Conservation (phyloP, 331 rosid genomes). For the Quercus phellos region DNA sequence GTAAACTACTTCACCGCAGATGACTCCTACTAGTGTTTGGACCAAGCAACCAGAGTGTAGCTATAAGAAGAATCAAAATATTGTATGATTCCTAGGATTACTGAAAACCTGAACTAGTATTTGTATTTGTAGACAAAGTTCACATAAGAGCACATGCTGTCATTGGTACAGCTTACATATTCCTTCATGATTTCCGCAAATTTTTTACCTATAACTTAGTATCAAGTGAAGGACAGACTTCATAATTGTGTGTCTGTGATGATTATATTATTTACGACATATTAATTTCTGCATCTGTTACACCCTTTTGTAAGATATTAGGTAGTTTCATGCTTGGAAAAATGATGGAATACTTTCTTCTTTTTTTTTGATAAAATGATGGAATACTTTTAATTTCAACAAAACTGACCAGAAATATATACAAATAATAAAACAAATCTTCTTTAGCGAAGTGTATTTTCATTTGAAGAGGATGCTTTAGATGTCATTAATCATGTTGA, state of each 20-base stretch:
- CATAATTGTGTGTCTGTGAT: too few relatives aligned
- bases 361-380: not conserved
- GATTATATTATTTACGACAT: too few relatives aligned
- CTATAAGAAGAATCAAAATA: too few relatives aligned
- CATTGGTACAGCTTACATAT: not conserved
- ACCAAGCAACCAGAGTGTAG: too few relatives aligned
- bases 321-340: not conserved
- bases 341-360: not conserved
- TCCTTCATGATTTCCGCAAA: not conserved
- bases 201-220: not conserved
- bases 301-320: too few relatives aligned
- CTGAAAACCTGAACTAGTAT: too few relatives aligned
- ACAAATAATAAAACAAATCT: not conserved
- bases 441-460: not conserved
- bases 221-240: too few relatives aligned
- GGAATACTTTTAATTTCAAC: not conserved
- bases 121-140: not conserved
- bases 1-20: too few relatives aligned
- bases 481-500: not conserved
- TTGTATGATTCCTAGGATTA: too few relatives aligned
- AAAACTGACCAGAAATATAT: not conserved
- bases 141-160: not conserved
- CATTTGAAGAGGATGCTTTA: not conserved
- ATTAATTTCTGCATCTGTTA: too few relatives aligned
- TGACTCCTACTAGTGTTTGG: too few relatives aligned